These are phyloP conservation scores for Cordyceps cicadae DNA, from an alignment of 2,329 filamentous ascomycete species.

Conservation along the genomic window DNA sequence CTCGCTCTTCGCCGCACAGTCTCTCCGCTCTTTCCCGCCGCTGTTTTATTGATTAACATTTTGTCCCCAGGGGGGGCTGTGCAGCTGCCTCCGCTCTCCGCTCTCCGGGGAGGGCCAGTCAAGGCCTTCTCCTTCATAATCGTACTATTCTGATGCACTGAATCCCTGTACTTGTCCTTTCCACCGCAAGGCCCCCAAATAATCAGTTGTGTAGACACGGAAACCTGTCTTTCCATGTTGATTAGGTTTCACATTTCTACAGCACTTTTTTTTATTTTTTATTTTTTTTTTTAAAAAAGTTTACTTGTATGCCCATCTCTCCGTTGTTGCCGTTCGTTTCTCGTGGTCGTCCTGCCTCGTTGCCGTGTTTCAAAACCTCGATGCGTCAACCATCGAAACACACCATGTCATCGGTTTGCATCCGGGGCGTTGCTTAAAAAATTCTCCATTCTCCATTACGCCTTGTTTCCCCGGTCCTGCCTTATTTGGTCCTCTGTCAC, in stretches of 20 bases:
- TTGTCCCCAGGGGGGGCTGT: background rate
- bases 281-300: background rate
- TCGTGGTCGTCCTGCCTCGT: background rate
- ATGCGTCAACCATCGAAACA: background rate
- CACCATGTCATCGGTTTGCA: background rate
- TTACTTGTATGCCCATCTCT: background rate
- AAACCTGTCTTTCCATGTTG: background rate
- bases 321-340: background rate
- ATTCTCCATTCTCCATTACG: background rate
- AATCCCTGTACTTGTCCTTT: background rate
- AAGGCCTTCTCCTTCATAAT: background rate
- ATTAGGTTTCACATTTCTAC: background rate
- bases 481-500: constrained; percentile 2
- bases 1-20: background rate
- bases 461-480: background rate
- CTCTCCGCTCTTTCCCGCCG: constrained; percentile 2
- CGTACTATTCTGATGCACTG: background rate
- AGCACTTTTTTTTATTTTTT: background rate
- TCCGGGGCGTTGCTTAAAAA: background rate
- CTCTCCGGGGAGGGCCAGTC: background rate
- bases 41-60: background rate
- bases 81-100: background rate
- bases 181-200: background rate
- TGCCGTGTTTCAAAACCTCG: constrained; percentile 2
- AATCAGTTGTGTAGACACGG: background rate